phyloP scores from a whole-genome alignment of 2,329 filamentous ascomycete genomes.

The Diaporthe nobilis region DNA sequence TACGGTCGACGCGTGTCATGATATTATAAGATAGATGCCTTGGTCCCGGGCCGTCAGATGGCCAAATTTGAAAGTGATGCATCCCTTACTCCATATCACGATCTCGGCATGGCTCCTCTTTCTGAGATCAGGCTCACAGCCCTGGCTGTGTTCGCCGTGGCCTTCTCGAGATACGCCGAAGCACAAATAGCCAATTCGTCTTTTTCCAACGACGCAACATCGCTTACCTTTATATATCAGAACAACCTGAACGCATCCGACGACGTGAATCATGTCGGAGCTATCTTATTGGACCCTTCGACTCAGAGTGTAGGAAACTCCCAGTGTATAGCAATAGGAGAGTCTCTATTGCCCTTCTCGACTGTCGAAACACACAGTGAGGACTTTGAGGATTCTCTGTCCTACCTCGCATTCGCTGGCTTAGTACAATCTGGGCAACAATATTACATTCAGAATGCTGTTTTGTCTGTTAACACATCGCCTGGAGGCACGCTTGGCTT shows the following conservation, averaged over 20 bases:
- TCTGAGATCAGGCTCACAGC: slow-evolving; percentile 16
- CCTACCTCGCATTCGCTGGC: slow-evolving; percentile 51
- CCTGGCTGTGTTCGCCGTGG: slow-evolving; percentile 16
- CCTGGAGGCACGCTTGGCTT: slow-evolving; percentile 23
- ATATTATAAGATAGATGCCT: slow-evolving; percentile 26
- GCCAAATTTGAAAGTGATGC: neutral
- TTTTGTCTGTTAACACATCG: slow-evolving; percentile 55
- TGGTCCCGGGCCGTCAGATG: slow-evolving; percentile 3
- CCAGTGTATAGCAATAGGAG: slow-evolving; percentile 63
- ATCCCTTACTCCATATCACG: neutral
- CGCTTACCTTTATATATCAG: slow-evolving; percentile 65
- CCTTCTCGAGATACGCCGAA: neutral
- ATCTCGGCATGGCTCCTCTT: slow-evolving; percentile 21
- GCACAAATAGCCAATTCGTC: slow-evolving; percentile 13
- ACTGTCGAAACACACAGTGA: slow-evolving; percentile 57
- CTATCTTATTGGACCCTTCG: slow-evolving; percentile 62
- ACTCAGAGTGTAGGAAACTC: slow-evolving; percentile 53
- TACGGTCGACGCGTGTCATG: neutral
- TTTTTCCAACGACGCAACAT: slow-evolving; percentile 55
- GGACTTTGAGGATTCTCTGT: slow-evolving; percentile 61
- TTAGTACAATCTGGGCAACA: slow-evolving; percentile 46
- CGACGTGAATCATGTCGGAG: slow-evolving; percentile 65
- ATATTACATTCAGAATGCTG: slow-evolving; percentile 59
- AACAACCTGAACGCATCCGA: slow-evolving; percentile 69
- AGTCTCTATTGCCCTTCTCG: slow-evolving; percentile 59